Conservation (phyloP, 2,329 filamentous ascomycete species). For the Sarocladium kiliense region DNA sequence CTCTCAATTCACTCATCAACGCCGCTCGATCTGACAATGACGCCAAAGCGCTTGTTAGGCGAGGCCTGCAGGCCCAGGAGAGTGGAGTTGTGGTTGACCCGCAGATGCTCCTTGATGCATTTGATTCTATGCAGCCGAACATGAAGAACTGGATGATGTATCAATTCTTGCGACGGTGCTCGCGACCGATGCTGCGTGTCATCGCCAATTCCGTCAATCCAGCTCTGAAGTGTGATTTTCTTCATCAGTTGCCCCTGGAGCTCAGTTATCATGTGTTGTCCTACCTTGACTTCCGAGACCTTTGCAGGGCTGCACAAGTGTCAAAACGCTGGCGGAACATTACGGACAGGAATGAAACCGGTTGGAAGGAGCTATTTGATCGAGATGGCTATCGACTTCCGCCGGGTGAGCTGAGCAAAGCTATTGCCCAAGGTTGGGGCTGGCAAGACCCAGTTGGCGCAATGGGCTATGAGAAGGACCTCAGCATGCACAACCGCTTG, state of each 20-base stretch:
- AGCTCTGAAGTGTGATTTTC: constrained; percentile 88
- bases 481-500: constrained; percentile 55
- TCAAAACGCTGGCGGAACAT: constrained; percentile 91
- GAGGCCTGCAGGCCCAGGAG: constrained; percentile 6
- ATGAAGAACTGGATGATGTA: constrained; percentile 98
- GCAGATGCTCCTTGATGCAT: constrained; percentile 80
- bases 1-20: constrained; percentile 18
- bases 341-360: constrained; percentile 87
- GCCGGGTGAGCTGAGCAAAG: constrained; percentile 75
- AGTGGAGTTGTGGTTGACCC: constrained; percentile 61
- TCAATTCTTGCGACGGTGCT: constrained; percentile 82
- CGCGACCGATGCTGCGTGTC: constrained; percentile 81
- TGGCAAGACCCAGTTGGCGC: constrained; percentile 84
- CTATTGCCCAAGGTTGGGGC: constrained; percentile 90
- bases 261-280: constrained; percentile 82
- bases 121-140: constrained; percentile 84
- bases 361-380: constrained; percentile 92
- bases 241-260: constrained; percentile 78
- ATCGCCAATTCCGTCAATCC: constrained; percentile 90
- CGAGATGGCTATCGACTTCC: constrained; percentile 75
- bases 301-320: constrained; percentile 87
- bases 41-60: constrained; percentile 20
- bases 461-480: constrained; percentile 74
- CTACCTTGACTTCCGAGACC: constrained; percentile 78
- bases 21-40: constrained; percentile 18